phyloP scores from a whole-genome alignment of 345 rosid genomes.

The Populus euphratica region DNA sequence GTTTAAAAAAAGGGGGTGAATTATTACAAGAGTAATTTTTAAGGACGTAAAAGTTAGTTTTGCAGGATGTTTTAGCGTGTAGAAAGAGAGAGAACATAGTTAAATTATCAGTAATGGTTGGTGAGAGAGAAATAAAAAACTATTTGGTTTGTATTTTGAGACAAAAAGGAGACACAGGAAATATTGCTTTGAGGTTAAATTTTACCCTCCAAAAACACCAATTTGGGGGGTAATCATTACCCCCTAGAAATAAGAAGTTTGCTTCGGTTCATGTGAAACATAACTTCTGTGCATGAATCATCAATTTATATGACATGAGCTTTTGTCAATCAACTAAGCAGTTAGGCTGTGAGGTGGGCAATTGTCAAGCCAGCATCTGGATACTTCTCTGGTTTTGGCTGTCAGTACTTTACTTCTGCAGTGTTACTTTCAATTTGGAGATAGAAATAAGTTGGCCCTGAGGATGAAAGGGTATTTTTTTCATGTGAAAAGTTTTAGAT shows the following conservation, averaged over 20 bases:
- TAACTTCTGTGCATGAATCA: neutral
- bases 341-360: neutral
- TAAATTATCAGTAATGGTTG: neutral
- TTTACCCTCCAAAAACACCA: neutral
- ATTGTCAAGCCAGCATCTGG: neutral
- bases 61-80: neutral
- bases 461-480: neutral
- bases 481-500: neutral
- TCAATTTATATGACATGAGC: neutral
- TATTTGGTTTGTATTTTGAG: neutral
- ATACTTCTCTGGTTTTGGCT: neutral
- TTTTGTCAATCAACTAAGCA: neutral
- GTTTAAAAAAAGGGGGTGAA: neutral
- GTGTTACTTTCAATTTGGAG: neutral
- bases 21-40: neutral
- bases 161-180: neutral
- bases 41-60: neutral
- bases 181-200: neutral
- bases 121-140: neutral
- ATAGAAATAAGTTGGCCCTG: neutral
- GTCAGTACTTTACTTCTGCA: neutral
- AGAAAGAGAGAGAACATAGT: neutral
- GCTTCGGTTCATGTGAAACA: neutral
- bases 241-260: neutral
- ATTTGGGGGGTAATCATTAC: neutral